Base-by-base conservation (phyloP, 2,329 filamentous ascomycete genomes). In the Scolecobasidium constrictum region DNA sequence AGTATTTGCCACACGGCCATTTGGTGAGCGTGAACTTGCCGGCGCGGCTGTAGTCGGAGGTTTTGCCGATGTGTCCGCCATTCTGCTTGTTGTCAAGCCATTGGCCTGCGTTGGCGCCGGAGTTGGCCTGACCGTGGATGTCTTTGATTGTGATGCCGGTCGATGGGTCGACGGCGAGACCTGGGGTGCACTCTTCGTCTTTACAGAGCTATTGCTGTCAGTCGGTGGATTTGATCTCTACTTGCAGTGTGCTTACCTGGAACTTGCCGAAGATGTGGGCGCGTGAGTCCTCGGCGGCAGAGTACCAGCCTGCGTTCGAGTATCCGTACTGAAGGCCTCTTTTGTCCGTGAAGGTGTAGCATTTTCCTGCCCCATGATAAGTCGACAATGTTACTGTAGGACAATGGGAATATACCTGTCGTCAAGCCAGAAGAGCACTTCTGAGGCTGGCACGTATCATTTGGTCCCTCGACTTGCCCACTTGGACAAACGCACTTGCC, bases 1-100 rank as follows among this genome's bases (percentile, higher is more conserved):
- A 41, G n/a, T 41, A 41, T 18, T 41, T 41, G 2, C 38, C 38
- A 18, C 38, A 41, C 13, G 38, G 38, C 38, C 38, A 41, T 16
- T 41, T 41, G 38, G 38, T 41, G 4, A 41, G 22, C 7, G 38
- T 41, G 15, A 41, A 41, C 19, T 28, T 17, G 9, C 38, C 38
- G 5, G 38, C 26, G 5, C 33, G 28, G 5, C 2, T 18, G 7
- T 21, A 41, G 26, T 41, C 38, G 1, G 26, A 12, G 13, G 38
- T 41, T 11, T 41, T 41, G 4, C 26, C 26, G n/a, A 41, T 26
- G 15, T 41, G 38, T 19, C 38, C 38, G 4, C 38, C 38, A 31
- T 41, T 41, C 11, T 9, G 16, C 13, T 41, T 41, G 3, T 11
- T 28, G 23, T 41, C 38, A 21, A 41, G 26, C 3, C 26, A 41